Evolutionary conservation across 176 grass and related monocot genomes (phyloP).

Genomic region (Zoysia pacifica): DNA sequence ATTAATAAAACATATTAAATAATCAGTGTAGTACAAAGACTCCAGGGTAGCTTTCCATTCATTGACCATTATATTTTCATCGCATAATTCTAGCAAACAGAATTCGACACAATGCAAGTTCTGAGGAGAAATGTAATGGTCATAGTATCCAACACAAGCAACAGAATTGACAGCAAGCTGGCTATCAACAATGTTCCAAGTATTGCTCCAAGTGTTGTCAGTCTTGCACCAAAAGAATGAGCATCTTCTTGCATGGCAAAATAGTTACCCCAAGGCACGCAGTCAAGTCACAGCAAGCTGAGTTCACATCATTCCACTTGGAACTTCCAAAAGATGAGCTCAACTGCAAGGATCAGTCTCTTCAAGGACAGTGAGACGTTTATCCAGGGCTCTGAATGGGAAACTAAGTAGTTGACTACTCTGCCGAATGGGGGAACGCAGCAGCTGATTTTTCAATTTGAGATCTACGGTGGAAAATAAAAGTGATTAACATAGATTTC

Average conservation of each 20-base stretch:
- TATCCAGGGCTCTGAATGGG: neutral
- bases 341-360: conserved; percentile 25
- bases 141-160: neutral
- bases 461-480: neutral
- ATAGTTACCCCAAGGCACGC: neutral
- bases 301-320: neutral
- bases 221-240: conserved; percentile 21
- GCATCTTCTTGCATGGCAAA: neutral
- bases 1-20: neutral
- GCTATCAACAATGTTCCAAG: neutral
- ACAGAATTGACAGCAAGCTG: neutral
- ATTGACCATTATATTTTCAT: conserved; percentile 17
- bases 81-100: conserved; percentile 7
- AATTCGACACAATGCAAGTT: neutral
- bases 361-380: neutral
- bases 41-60: neutral
- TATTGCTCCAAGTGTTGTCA: neutral
- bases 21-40: too few species aligned
- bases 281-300: neutral
- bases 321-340: conserved; percentile 28
- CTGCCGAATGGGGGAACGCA: too few species aligned
- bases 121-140: neutral
- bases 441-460: too few species aligned
- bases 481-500: conserved; percentile 73
- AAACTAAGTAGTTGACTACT: neutral